Conservation (phyloP, 352 stramenopile species). For the Pythium volutum region DNA sequence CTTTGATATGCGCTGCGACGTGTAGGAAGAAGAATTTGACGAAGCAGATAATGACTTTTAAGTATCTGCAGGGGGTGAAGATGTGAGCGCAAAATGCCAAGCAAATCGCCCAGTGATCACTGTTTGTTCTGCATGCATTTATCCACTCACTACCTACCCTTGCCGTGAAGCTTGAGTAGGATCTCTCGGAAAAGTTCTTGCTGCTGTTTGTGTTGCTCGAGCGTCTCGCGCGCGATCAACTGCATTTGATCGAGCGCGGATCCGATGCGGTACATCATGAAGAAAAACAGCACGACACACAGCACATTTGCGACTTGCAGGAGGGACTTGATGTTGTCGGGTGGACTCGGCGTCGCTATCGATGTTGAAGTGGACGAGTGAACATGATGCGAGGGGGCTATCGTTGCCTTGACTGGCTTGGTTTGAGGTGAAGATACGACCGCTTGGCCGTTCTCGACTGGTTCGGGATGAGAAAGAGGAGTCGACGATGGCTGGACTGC, state of each 20-base stretch:
- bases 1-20: background rate
- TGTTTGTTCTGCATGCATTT: background rate
- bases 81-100: background rate
- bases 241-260: conserved; percentile 60
- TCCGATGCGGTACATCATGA: conserved; percentile 62
- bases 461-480: background rate
- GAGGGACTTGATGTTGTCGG: conserved; percentile 7
- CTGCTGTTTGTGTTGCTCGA: conserved; percentile 62
- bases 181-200: conserved; percentile 63
- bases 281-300: conserved; percentile 67
- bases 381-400: background rate
- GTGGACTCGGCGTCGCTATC: background rate
- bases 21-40: conserved; percentile 40
- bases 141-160: background rate
- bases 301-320: conserved; percentile 46
- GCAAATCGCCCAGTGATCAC: background rate
- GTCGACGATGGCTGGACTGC: background rate
- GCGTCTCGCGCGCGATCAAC: conserved; percentile 43
- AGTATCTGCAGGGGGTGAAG: conserved; percentile 1
- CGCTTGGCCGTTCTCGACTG: background rate
- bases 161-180: conserved; percentile 34
- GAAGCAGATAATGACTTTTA: conserved; percentile 33
- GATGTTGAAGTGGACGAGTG: background rate
- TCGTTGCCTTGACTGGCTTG: background rate
- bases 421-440: background rate